These are phyloP conservation scores for Lathyrus oleraceus DNA, from an alignment of 306 rosid species.

Conservation along the genomic window DNA sequence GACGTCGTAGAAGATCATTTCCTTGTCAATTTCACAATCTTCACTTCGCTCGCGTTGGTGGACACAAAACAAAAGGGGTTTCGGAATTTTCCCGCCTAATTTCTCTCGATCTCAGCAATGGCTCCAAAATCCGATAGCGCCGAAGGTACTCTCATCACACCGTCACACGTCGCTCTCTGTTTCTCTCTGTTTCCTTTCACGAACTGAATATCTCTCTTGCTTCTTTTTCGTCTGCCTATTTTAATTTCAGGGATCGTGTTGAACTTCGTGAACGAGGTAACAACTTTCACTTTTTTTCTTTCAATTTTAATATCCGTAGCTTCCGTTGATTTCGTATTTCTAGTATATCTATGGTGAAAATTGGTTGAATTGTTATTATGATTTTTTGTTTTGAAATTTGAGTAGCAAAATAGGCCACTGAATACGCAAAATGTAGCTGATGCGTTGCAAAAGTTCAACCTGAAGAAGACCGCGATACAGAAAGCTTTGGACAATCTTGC, in stretches of 20 bases:
- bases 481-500: constrained; percentile 80
- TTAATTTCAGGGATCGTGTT: constrained; percentile 77
- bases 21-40: not conserved
- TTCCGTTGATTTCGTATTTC: constrained; percentile 4
- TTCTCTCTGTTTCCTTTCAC: constrained; percentile 7
- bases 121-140: constrained; percentile 81
- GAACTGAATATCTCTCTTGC: constrained; percentile 23
- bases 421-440: constrained; percentile 88
- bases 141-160: constrained; percentile 50
- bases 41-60: constrained; percentile 1
- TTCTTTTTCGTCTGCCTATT: not conserved
- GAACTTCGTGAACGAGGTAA: constrained; percentile 84
- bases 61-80: not conserved
- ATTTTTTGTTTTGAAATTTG: not conserved
- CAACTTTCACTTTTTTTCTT: not conserved
- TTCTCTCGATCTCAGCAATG: constrained; percentile 51
- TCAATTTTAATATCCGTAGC: not conserved
- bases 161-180: not conserved
- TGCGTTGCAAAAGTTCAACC: constrained; percentile 81
- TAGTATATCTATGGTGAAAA: not conserved
- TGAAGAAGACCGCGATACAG: constrained; percentile 79
- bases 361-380: not conserved
- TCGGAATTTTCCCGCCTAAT: constrained; percentile 63
- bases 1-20: not conserved
- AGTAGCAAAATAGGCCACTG: constrained; percentile 87